Base-by-base conservation (phyloP, 1,284 basidiomycete genomes). In the Schizophyllum commune region DNA sequence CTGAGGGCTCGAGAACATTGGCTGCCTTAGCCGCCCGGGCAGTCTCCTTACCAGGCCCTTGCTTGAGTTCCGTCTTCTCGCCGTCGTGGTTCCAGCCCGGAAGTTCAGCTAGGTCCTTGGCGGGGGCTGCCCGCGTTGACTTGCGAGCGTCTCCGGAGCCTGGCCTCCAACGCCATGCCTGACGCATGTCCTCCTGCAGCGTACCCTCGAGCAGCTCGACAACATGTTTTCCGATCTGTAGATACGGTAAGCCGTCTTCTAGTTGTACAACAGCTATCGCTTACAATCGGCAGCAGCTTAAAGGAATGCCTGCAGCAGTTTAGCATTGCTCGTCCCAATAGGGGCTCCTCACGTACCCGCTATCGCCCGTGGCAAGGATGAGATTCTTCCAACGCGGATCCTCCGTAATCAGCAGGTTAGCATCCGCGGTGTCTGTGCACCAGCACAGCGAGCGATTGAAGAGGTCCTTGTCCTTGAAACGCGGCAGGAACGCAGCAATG, bases 381-480 rank as follows among this genome's bases (percentile, higher is more conserved):
- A 32, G 51, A 53, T 56, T 58, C 55, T 58, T 60, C 59, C 62
- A 63, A 17, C 22, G 22, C 22, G 62, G 62, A 61, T 63, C 32
- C 27, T 63, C 62, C 20, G 58, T 60, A 9, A 62, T 57, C 8
- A 62, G 33, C 62, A 60, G 32, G 60, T 62, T 62, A 8, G 62
- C 62, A 39, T 62, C 62, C 7, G 56, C 59, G 17, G 59, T 62
- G 57, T 62, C 62, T 13, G 62, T 60, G 59, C 62, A 62, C 62
- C 62, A 62, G 51, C 61, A 62, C 60, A 63, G 55, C 7, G 57
- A 39, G 11, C 60, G 58, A 55, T 64, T 63, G 13, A 63, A 60
- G 8, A 62, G 53, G 17, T 61, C 57, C 20, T 58, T 60, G 17
- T 64, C 60, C 20, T 60, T 60, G 56, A 62, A 62, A 17, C 54